Conservation (phyloP, 805 yeast species). For the Teunomyces lycoperdinae region DNA sequence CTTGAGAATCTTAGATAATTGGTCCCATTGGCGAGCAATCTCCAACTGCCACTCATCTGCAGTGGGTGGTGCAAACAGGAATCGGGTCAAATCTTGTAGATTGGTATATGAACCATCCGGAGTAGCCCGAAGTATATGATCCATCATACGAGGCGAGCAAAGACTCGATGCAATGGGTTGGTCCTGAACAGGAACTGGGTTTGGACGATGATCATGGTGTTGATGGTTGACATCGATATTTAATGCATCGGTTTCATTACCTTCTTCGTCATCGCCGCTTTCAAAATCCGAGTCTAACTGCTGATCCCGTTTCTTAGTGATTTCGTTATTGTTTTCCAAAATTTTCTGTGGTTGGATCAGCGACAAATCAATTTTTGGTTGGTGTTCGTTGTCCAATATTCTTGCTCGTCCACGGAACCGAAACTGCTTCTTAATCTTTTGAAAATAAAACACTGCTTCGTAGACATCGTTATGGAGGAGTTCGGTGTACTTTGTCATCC, state of each 20-base stretch:
- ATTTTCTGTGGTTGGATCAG: constrained; percentile 24
- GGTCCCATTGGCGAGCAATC: constrained; percentile 59
- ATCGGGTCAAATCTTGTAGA: constrained; percentile 13
- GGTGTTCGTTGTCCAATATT: constrained; percentile 30
- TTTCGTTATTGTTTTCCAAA: constrained; percentile 17
- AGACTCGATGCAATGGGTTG: constrained; percentile 24
- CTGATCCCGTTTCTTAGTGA: constrained; percentile 11
- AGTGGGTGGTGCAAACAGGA: constrained; percentile 45
- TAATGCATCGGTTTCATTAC: constrained; percentile 3
- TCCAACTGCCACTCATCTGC: constrained; percentile 68
- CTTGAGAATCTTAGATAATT: constrained; percentile 55
- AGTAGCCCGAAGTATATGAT: constrained; percentile 17
- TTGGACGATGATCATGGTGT: neutral
- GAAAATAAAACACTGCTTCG: constrained; percentile 78
- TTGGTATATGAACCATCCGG: constrained; percentile 27
- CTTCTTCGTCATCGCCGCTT: constrained; percentile 7
- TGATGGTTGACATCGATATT: neutral
- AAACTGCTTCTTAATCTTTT: constrained; percentile 60
- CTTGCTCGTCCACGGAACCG: constrained; percentile 68
- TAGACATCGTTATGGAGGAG: constrained; percentile 50
- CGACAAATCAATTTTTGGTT: constrained; percentile 32
- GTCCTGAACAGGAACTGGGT: constrained; percentile 9
- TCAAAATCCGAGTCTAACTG: constrained; percentile 6
- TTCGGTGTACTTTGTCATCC: constrained; percentile 63
- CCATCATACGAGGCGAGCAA: constrained; percentile 26